Evolutionary conservation across 129 eudicot species (phyloP).

Genomic region (Smallanthus sonchifolius): DNA sequence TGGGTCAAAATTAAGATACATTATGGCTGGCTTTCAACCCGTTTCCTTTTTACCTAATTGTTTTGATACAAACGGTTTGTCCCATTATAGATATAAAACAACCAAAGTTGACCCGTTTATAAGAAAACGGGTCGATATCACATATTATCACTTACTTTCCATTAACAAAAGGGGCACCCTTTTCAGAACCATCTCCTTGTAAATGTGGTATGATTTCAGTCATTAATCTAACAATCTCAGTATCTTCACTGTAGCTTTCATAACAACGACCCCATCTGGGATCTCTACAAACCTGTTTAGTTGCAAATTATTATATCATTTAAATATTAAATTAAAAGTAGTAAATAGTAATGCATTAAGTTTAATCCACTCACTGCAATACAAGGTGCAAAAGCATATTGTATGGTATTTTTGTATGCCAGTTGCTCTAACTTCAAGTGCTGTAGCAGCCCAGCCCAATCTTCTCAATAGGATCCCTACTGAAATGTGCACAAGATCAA

Average conservation of each 20-base stretch:
- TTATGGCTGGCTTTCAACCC: too few relatives aligned
- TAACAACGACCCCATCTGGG: slow-evolving; percentile 59
- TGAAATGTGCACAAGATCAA: not conserved
- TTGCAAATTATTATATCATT: not conserved
- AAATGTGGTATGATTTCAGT: slow-evolving; percentile 36
- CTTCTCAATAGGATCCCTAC: slow-evolving; percentile 71
- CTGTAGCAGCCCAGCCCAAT: slow-evolving; percentile 89
- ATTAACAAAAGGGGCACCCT: slow-evolving; percentile 19
- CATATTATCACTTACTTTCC: slow-evolving; percentile 24
- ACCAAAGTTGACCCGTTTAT: not conserved
- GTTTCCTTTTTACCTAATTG: too few relatives aligned
- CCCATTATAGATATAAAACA: too few relatives aligned
- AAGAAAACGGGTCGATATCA: not conserved
- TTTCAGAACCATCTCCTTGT: slow-evolving; percentile 27
- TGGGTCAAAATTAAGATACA: too few relatives aligned
- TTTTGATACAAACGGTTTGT: too few relatives aligned
- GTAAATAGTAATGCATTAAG: not conserved
- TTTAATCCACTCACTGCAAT: slow-evolving; percentile 46
- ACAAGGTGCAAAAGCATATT: slow-evolving; percentile 71
- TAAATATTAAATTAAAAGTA: not conserved
- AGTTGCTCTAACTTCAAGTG: slow-evolving; percentile 79
- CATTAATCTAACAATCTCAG: slow-evolving; percentile 37
- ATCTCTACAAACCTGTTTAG: slow-evolving; percentile 47
- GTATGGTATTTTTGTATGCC: too few relatives aligned
- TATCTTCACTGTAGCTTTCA: slow-evolving; percentile 50